These are phyloP conservation scores for Quercus robur DNA, from an alignment of 306 rosid species.

Conservation along the genomic window DNA sequence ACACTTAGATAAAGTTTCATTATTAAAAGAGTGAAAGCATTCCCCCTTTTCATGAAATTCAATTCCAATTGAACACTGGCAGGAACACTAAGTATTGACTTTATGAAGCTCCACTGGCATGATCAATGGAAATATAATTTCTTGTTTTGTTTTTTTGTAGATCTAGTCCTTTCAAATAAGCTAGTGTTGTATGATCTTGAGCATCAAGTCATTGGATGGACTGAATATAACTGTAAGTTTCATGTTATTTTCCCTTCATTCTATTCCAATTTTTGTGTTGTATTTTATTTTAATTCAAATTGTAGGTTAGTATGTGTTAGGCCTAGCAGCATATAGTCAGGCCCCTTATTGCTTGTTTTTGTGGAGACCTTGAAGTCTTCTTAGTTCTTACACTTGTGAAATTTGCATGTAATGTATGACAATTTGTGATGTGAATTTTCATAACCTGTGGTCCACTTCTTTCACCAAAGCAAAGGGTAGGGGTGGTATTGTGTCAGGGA, in stretches of 20 bases:
- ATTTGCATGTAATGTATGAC: neutral
- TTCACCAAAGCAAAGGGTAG: neutral
- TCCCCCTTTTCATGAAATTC: neutral
- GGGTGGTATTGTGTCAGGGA: neutral
- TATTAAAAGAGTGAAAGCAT: neutral
- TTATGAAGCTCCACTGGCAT: neutral
- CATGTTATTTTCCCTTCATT: neutral
- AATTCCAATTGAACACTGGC: neutral
- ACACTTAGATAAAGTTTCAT: neutral
- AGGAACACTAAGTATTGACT: neutral
- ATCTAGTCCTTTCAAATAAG: constrained; percentile 11
- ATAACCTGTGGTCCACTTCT: neutral
- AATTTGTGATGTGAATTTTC: neutral
- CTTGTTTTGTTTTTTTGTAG: neutral
- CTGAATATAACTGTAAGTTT: constrained; percentile 10
- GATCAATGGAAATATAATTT: neutral
- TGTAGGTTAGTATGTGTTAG: neutral
- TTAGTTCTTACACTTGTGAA: neutral
- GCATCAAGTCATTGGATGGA: constrained; percentile 10
- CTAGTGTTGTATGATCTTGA: constrained; percentile 14
- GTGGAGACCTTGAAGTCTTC: neutral
- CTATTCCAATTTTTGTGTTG: neutral
- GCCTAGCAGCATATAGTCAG: neutral
- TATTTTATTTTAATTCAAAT: neutral
- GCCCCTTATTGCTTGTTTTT: neutral